Evolutionary conservation across 345 rosid genomes (phyloP).

Genomic region (Pseudoturritis turrita): DNA sequence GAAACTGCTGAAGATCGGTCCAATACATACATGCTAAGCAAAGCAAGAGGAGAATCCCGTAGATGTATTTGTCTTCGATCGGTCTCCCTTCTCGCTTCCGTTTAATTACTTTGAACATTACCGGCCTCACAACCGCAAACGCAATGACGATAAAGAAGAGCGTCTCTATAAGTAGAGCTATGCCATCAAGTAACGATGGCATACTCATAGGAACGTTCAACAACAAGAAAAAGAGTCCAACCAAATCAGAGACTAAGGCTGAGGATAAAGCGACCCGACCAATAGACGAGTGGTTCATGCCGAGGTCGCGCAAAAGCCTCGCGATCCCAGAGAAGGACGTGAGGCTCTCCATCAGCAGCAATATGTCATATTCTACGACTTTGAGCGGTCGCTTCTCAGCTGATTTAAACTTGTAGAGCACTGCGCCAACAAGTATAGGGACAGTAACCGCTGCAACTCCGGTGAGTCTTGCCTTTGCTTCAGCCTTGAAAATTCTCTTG

Average conservation of each 20-base stretch:
- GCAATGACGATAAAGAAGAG: not conserved
- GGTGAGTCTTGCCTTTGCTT: conserved; percentile 25
- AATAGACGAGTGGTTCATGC: conserved; percentile 43
- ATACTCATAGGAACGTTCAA: accelerated
- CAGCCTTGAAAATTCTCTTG: conserved; percentile 18
- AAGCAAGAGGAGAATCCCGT: conserved; percentile 24
- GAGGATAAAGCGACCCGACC: conserved; percentile 45
- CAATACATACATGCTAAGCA: conserved; percentile 8
- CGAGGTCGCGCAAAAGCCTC: conserved; percentile 45
- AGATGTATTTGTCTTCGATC: conserved; percentile 28
- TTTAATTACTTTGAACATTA: conserved; percentile 18
- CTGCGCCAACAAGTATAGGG: conserved; percentile 13
- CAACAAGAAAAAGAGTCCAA: not conserved
- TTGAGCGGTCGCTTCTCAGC: not conserved
- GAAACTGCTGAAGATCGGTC: not conserved
- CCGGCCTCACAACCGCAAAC: conserved; percentile 15
- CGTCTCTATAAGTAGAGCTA: not conserved
- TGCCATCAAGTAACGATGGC: accelerated
- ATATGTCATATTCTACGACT: not conserved
- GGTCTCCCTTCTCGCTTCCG: conserved; percentile 33
- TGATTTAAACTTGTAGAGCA: not conserved
- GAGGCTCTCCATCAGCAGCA: conserved; percentile 27
- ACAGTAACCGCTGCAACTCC: conserved; percentile 21
- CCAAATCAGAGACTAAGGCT: conserved; percentile 31
- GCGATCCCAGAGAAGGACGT: conserved; percentile 44